phyloP scores from a whole-genome alignment of 441 rosid genomes.

The Gossypium schwendimanii region DNA sequence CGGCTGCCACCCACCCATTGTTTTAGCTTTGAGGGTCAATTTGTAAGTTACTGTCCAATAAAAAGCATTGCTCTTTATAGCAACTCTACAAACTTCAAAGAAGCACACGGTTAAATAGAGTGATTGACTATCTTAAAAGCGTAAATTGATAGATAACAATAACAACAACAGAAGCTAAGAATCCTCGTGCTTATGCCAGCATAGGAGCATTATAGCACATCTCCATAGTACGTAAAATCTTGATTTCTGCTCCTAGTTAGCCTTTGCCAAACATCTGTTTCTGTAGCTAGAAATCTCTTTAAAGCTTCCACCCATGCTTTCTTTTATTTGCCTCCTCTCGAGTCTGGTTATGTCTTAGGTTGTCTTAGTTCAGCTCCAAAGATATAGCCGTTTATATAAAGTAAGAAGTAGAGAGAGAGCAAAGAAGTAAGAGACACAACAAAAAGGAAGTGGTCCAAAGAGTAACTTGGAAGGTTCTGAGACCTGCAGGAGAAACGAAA shows the following conservation, averaged over 20 bases:
- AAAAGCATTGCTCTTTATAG: no score
- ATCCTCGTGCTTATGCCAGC: neutral
- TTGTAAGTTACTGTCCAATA: no score
- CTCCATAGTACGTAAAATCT: neutral
- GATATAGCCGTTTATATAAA: no score
- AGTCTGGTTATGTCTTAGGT: no score
- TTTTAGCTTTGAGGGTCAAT: no score
- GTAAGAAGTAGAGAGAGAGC: neutral
- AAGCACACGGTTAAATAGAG: no score
- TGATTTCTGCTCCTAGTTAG: slow-evolving; percentile 1
- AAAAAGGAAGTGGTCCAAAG: neutral
- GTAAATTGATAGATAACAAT: no score
- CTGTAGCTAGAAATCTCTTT: neutral
- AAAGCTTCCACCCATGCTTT: neutral
- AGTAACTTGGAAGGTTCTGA: no score
- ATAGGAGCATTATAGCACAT: neutral
- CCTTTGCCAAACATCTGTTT: neutral
- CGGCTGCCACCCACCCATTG: no score
- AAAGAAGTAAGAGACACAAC: neutral
- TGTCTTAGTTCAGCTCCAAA: neutral
- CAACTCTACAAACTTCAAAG: no score
- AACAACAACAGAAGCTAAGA: neutral
- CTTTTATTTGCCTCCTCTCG: neutral
- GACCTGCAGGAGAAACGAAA: neutral
- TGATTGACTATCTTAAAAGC: no score